Evolutionary conservation across 2,329 filamentous ascomycete genomes (phyloP), one percentile per base, ranked within the genome.

Genomic region (Neonectria coccinea): DNA sequence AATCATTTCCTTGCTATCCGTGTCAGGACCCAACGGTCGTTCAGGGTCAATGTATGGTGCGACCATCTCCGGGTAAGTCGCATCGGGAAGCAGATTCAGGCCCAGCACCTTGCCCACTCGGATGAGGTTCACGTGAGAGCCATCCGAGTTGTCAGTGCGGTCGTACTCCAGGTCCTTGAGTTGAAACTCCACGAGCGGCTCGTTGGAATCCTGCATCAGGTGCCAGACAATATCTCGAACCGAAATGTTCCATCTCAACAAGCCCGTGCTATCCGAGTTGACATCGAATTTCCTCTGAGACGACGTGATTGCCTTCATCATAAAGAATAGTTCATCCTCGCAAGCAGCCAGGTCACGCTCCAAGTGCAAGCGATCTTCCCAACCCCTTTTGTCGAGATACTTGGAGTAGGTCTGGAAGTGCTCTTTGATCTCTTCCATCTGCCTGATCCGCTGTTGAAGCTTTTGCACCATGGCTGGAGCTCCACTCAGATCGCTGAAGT

Each of bases 231-330:
- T 96, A 76, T 99, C 95, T 45, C 91, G 91, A 2, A 94, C 94
- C n/a, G 92, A 92, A 64, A 99, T 93, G 76, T 93, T 96, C 92
- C 95, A 97, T 72, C 93, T 91, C 58, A 99, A 79, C 44, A 97
- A 83, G 6, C 94, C 94, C 64, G 88, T 94, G 61, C 90, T 91
- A 67, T 93, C 88, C 7, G 89, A 88, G 54, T 88, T 84, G 51
- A 74, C 72, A 87, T 97, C 93, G 67, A 89, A 90, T 76, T 94
- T 96, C 64, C 94, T 87, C 79, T 99, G 96, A 5, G 95, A 97
- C 3, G 94, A 97, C 1, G 96, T 99, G 76, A 99, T 99, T 42
- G 96, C 97, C 75, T 99, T 98, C 96, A 99, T 98, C 84, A 99
- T 92, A 81, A 99, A 99, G 85, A 99, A 99, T 9, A 99, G 81